A percentile compares a stretch with the other conserved stretches of the same genome.
These are phyloP conservation scores for Ustilago crameri DNA, from an alignment of 1,284 basidiomycete species.

Conservation along the genomic window DNA sequence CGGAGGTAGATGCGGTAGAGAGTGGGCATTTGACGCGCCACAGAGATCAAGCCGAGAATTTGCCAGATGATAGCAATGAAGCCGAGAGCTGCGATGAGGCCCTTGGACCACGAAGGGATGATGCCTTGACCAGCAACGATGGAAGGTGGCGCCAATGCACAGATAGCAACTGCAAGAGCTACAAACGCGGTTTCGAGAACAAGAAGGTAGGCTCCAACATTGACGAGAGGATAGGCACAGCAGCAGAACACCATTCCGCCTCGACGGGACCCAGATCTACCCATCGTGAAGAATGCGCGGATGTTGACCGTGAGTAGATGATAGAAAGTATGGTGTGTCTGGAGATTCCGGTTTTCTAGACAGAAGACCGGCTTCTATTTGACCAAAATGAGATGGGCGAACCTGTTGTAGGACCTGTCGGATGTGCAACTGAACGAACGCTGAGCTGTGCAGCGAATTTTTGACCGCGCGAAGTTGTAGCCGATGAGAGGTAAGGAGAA, in stretches of 20 bases:
- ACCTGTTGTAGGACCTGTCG: too few relatives aligned
- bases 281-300: constrained; percentile 11
- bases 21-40: constrained; percentile 50
- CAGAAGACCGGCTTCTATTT: too few relatives aligned
- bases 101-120: constrained; percentile 60
- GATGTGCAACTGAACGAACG: too few relatives aligned
- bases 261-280: constrained; percentile 12
- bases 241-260: constrained; percentile 63
- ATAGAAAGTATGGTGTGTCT: too few relatives aligned
- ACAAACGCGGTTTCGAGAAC: constrained; percentile 60
- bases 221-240: constrained; percentile 64
- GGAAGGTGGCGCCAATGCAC: constrained; percentile 58
- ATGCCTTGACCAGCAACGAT: constrained; percentile 62
- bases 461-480: too few relatives aligned
- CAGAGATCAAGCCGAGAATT: constrained; percentile 53
- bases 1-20: constrained; percentile 63
- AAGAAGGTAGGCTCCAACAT: constrained; percentile 63
- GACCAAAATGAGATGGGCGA: too few relatives aligned
- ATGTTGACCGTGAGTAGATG: neutral
- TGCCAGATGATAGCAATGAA: constrained; percentile 62
- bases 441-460: too few relatives aligned
- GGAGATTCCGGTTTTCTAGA: too few relatives aligned
- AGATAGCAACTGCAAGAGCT: constrained; percentile 54
- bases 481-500: too few relatives aligned
- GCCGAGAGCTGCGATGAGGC: constrained; percentile 56